A percentile compares a stretch with the other conserved stretches of the same genome.
These are phyloP conservation scores for Nectriaceae sp. DNA, from an alignment of 2,329 filamentous ascomycete genomes.

Conservation along the genomic window DNA sequence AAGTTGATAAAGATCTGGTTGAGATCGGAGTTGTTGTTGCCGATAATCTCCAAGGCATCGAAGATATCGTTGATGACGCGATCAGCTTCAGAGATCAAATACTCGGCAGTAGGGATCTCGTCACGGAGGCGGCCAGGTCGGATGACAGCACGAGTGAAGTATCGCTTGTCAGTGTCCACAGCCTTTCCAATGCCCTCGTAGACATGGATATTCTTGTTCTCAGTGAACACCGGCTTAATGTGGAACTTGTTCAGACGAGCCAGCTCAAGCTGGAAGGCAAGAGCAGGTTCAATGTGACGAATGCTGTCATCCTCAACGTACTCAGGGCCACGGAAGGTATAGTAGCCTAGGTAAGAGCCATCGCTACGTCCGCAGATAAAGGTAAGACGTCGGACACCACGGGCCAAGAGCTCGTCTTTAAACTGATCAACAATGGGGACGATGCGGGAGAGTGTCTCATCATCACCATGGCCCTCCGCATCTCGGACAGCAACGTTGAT, in stretches of 20 bases:
- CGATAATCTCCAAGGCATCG: conserved; percentile 96
- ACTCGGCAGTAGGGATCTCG: conserved; percentile 97
- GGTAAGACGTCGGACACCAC: conserved; percentile 84
- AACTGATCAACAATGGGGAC: conserved; percentile 73
- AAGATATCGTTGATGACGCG: conserved; percentile 97
- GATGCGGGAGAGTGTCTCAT: conserved; percentile 77
- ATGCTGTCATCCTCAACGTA: conserved; percentile 95
- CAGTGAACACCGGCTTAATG: conserved; percentile 97
- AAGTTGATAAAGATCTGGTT: conserved; percentile 99
- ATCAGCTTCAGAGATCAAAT: conserved; percentile 95
- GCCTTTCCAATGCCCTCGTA: conserved; percentile 96
- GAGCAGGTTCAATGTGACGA: conserved; percentile 92
- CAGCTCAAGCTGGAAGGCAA: conserved; percentile 98
- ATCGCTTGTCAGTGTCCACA: conserved; percentile 94
- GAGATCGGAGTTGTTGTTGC: conserved; percentile 98
- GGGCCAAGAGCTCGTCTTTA: conserved; percentile 80
- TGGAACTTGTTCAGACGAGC: conserved; percentile 93
- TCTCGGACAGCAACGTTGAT: conserved; percentile 91
- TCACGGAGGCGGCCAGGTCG: conserved; percentile 91
- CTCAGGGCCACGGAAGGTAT: conserved; percentile 90
- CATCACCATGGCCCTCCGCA: conserved; percentile 79
- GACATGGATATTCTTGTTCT: conserved; percentile 98
- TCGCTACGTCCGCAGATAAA: conserved; percentile 96
- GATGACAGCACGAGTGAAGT: conserved; percentile 96
- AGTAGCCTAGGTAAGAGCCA: conserved; percentile 94